phyloP scores from a whole-genome alignment of 73 alveolate genomes.

The Durusdinium trenchii region DNA sequence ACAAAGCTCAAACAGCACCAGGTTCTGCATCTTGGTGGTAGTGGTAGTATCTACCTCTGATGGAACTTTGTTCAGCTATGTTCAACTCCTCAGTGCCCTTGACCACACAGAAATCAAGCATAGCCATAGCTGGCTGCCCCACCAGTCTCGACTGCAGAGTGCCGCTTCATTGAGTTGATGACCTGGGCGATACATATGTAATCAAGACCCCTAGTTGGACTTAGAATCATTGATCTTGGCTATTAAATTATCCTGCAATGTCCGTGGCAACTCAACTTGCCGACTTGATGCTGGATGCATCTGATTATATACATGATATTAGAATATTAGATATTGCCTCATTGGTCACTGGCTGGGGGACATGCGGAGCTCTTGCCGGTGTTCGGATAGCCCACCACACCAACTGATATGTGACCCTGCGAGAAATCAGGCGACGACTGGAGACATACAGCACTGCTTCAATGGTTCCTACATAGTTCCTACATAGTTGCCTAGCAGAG shows the following conservation, averaged over 20 bases:
- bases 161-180: slow-evolving; percentile 97
- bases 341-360: neutral
- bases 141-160: slow-evolving; percentile 96
- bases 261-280: no score
- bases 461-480: no score
- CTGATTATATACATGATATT: neutral
- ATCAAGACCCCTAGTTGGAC: neutral
- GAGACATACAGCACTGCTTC: no score
- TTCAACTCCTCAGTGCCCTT: no score
- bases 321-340: neutral
- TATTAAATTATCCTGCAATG: no score
- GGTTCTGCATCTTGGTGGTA: no score
- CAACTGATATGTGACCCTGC: slow-evolving; percentile 97
- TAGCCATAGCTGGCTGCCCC: neutral
- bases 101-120: no score
- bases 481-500: no score
- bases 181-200: slow-evolving; percentile 16
- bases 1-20: no score
- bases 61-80: no score
- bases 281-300: neutral
- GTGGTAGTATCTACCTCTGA: no score
- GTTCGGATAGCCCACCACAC: slow-evolving; percentile 99
- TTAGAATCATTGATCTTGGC: neutral
- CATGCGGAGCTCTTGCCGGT: slow-evolving; percentile 96
- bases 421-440: neutral